Conservation (phyloP, 768 basidiomycete genomes). For the Calocera cornea region DNA sequence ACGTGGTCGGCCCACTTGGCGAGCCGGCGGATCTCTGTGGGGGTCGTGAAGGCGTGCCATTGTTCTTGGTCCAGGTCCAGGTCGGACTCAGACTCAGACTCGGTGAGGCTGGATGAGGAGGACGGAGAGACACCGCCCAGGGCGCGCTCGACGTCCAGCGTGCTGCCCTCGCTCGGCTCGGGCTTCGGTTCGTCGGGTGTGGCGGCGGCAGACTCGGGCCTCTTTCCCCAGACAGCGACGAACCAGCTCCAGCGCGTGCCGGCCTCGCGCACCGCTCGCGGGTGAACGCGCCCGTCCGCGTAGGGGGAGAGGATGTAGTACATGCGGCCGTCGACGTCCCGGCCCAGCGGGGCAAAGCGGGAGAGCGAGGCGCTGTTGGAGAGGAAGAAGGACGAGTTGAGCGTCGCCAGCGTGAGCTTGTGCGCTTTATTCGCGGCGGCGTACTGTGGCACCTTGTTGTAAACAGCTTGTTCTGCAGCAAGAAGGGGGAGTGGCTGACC, state of each 20-base stretch:
- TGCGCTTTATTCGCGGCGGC: constrained; percentile 27
- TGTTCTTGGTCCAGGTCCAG: constrained; percentile 33
- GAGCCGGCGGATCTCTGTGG: constrained; percentile 48
- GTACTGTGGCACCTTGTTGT: constrained; percentile 7
- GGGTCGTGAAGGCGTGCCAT: constrained; percentile 71
- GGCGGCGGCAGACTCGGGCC: not conserved
- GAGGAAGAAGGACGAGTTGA: constrained; percentile 38
- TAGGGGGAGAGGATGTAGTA: constrained; percentile 59
- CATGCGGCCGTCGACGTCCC: constrained; percentile 47
- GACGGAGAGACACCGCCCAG: not conserved
- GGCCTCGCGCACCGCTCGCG: constrained; percentile 37
- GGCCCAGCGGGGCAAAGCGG: constrained; percentile 52
- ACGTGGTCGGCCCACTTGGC: constrained; percentile 43
- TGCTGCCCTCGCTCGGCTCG: constrained; percentile 21
- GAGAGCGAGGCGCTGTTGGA: constrained; percentile 34
- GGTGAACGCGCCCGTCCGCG: constrained; percentile 36
- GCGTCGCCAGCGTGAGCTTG: constrained; percentile 33
- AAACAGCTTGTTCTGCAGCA: too few relatives aligned
- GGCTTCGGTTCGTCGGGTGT: not conserved
- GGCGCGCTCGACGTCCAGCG: constrained; percentile 26
- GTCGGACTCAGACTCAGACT: too few relatives aligned
- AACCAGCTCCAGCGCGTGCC: constrained; percentile 63
- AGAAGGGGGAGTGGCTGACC: constrained; percentile 5
- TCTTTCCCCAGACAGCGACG: constrained; percentile 52
- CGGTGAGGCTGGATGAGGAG: constrained; percentile 6